A percentile compares a stretch with the other conserved stretches of the same genome.
These are phyloP conservation scores for Lasiosphaeria miniovina DNA, from an alignment of 495 filamentous ascomycete genomes.

Conservation along the genomic window DNA sequence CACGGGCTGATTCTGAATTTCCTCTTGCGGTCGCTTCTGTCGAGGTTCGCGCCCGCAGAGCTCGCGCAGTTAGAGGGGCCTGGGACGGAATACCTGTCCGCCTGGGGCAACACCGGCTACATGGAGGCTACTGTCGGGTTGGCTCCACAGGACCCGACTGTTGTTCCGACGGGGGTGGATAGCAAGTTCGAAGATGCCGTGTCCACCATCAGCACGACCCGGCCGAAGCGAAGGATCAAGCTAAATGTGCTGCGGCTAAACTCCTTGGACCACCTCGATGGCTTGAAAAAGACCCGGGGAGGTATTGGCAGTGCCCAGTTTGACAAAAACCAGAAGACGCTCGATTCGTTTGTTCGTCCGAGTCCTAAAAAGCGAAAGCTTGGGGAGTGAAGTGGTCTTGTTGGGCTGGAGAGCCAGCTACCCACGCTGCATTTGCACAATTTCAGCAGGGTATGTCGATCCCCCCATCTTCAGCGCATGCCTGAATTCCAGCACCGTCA, in stretches of 20 bases:
- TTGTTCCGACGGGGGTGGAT: not conserved
- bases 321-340: constrained; percentile 67
- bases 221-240: constrained; percentile 13
- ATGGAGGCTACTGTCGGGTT: constrained; percentile 20
- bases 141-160: not conserved
- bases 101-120: constrained; percentile 47
- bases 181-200: no score
- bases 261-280: constrained; percentile 62
- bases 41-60: constrained; percentile 23
- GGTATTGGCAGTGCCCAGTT: constrained; percentile 72
- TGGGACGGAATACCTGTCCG: constrained; percentile 20
- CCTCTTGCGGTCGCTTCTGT: constrained; percentile 61
- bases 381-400: constrained; percentile 3
- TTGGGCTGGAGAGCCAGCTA: not conserved
- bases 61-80: constrained; percentile 7
- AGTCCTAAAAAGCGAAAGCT: constrained; percentile 49
- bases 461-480: no score
- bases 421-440: no score
- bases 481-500: constrained; percentile 19
- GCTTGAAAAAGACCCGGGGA: constrained; percentile 70
- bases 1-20: constrained; percentile 76
- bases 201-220: constrained; percentile 3
- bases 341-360: constrained; percentile 68
- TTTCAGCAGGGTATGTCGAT: no score
- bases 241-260: constrained; percentile 56